Base-by-base conservation (phyloP, 2,329 filamentous ascomycete genomes). In the Moelleriella libera region DNA sequence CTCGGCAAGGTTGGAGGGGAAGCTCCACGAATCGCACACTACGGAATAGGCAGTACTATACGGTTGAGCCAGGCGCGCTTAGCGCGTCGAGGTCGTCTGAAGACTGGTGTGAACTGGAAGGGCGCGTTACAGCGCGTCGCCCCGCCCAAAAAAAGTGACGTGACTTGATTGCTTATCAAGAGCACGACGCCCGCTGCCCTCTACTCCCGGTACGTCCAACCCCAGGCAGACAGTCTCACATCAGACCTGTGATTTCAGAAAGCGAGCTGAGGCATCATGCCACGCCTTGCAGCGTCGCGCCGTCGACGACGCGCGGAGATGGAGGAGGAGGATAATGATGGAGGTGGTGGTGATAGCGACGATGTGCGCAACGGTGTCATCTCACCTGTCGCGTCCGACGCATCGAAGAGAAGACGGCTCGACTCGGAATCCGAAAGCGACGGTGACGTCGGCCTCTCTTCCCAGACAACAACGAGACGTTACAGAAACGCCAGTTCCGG, bases 261-360 rank as follows among this genome's bases (percentile, higher is more conserved):
- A 37, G 34, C 34, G 12, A 37, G 34, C 8, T 37, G 34, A 21
- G 21, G 21, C 34, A 12, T 5, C 34, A 37, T 37, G 34, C 34
- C 34, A 12, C 34, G 34, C 34, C 12, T 37, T 12, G 8, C 21
- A 21, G 21, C 55, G 21, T 59, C 58, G 43, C 59, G 68, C 48
- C 71, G 71, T 44, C 68, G 71, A 21, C 63, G 68, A 49, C 69
- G 71, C 47, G 60, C 64, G 28, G 61, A 63, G 9, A 62, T 63
- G 41, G 67, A 72, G 8, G 34, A 37, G 8, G 34, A 9, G 12
- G 34, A 65, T 43, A 60, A 65, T 14, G 59, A 62, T 46, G 60
- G 63, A 47, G 41, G 49, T 50, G 49, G 63, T 10, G 62, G 65
- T 43, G 60, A 65, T 14, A 59, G 62, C 46, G 60, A 63, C 47